Percentiles rank a stretch among this genome's conserved stretches.
Evolutionary conservation across 2,329 filamentous ascomycete genomes (phyloP).

Genomic region (Cladosporium sp.): DNA sequence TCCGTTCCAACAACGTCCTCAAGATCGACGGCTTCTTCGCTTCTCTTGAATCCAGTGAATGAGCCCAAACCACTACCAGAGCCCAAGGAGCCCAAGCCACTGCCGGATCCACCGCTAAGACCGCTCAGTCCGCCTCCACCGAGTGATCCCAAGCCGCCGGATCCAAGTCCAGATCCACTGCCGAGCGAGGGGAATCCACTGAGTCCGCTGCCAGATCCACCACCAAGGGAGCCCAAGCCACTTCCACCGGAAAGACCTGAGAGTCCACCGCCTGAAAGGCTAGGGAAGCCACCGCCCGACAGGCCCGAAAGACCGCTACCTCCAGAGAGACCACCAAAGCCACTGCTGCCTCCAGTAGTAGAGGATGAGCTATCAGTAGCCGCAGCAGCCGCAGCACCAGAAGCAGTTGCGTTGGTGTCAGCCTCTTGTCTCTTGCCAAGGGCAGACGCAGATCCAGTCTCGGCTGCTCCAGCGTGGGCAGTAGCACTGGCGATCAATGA

Average conservation of each 20-base stretch:
- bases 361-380: background rate
- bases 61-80: background rate
- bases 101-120: background rate
- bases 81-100: background rate
- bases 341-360: background rate
- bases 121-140: background rate
- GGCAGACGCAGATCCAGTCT: background rate
- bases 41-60: background rate
- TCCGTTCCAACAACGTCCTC: background rate
- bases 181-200: background rate
- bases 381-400: background rate
- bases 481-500: background rate
- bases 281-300: background rate
- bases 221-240: background rate
- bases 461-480: background rate
- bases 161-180: background rate
- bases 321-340: background rate
- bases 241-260: background rate
- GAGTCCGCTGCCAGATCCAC: background rate
- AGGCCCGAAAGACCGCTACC: background rate
- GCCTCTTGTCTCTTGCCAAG: background rate
- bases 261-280: background rate
- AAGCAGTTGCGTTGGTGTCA: background rate
- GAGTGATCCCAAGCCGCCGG: background rate
- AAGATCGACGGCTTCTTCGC: background rate